These are phyloP conservation scores for Colletotrichum phormii DNA, from an alignment of 2,329 filamentous ascomycete species.

Conservation along the genomic window DNA sequence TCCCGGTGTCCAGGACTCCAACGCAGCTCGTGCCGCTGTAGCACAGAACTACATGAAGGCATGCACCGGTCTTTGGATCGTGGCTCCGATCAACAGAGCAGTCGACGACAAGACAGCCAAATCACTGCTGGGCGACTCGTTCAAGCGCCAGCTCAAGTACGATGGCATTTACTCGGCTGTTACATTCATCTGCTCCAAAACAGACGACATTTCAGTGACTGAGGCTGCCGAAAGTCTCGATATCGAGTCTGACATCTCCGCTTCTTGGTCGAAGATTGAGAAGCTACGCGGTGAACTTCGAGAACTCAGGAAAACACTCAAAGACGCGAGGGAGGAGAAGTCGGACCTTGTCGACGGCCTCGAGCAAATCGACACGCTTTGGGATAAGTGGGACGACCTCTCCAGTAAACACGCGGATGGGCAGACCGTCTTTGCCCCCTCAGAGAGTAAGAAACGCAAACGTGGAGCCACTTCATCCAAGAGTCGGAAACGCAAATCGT, in stretches of 20 bases:
- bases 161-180: conserved; percentile 66
- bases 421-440: conserved; percentile 39
- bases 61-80: conserved; percentile 70
- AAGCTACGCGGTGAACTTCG: conserved; percentile 40
- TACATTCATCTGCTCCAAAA: conserved; percentile 74
- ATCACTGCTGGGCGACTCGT: conserved; percentile 65
- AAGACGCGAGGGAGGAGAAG: conserved; percentile 10
- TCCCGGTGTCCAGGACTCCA: conserved; percentile 70
- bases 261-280: conserved; percentile 47
- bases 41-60: conserved; percentile 70
- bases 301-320: conserved; percentile 38
- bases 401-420: conserved; percentile 33
- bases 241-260: conserved; percentile 38
- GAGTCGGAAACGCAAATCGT: conserved; percentile 31
- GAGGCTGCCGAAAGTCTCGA: conserved; percentile 51
- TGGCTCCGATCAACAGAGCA: conserved; percentile 70
- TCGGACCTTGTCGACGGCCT: conserved; percentile 35
- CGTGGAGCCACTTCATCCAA: conserved; percentile 8
- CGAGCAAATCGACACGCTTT: conserved; percentile 38
- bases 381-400: conserved; percentile 41
- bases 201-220: conserved; percentile 64
- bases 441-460: conserved; percentile 40
- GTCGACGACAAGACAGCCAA: conserved; percentile 71
- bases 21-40: conserved; percentile 68
- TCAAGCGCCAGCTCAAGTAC: conserved; percentile 69